Base-by-base conservation (phyloP, 768 basidiomycete species). In the Termitomyces eurrhizus region DNA sequence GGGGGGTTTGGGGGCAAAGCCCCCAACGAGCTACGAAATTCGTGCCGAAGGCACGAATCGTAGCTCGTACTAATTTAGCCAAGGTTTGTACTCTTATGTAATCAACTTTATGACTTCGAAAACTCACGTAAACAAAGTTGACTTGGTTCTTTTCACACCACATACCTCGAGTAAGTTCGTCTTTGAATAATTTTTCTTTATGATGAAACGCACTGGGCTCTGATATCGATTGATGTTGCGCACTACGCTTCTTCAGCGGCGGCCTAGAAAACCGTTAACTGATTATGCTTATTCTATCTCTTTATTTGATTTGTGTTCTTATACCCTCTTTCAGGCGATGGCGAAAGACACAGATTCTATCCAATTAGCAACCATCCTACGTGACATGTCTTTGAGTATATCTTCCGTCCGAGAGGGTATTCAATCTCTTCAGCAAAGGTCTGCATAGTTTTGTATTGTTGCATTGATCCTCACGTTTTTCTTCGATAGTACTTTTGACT, bases 171-270 rank as follows among this genome's bases (percentile, higher is more conserved):
- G 63, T 64, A 54, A 58, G 60, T 64, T 14, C 16, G 57, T 60
- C 42, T 11, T 36, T 12, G 4, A n/a, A 54, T 35, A 4, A 49
- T 51, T 41, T 41, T 26, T 36, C 49, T 59, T 58, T 44, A 36
- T 59, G 81, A 84, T 77, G 81, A 84, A 83, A 76, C 66, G 82
- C 82, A 83, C 82, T 84, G 82, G 82, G 82, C 82, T 83, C 81
- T 81, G 82, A 69, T 60, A 54, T 59, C 58, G 53, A 57, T 49
- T 66, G 72, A 67, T 70, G 72, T 41, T 42, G 70, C 49, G 72
- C 72, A 70, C 63, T 70, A 72, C 70, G 68, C 69, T 73, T 65
- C 39, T 21, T 24, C 63, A 70, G 70, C 67, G 71, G 71, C 71
- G 70, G 71, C 70, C 61, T 72, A 71, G 70, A 71, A 72, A 72